Percentiles rank a stretch among this genome's conserved stretches.
These are phyloP conservation scores for Noccaea bulbosa DNA, from an alignment of 345 rosid species.

Conservation along the genomic window DNA sequence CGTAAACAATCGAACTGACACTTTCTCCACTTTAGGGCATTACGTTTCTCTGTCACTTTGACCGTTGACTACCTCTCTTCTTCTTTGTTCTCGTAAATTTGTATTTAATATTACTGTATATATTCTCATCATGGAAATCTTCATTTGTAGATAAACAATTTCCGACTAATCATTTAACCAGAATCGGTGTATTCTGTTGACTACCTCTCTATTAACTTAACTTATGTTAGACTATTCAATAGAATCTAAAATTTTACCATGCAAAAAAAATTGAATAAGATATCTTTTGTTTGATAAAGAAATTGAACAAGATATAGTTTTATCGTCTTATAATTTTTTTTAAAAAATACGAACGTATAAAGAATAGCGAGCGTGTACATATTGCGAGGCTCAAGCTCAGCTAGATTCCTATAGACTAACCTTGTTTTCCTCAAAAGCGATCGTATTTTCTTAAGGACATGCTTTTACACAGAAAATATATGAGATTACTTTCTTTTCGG, in stretches of 20 bases:
- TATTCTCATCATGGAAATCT: slow-evolving; percentile 2
- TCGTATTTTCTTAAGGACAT: slow-evolving; percentile 15
- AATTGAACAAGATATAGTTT: not conserved
- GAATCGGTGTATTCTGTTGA: not conserved
- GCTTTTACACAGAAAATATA: slow-evolving; percentile 28
- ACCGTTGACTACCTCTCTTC: slow-evolving; percentile 43
- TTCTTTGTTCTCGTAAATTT: not conserved
- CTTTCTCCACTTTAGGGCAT: slow-evolving; percentile 36
- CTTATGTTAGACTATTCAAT: not conserved
- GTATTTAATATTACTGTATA: not conserved
- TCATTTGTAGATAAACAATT: not conserved
- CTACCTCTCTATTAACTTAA: not conserved
- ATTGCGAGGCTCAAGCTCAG: slow-evolving; percentile 44
- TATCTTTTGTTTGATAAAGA: too few species aligned
- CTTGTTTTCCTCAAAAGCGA: slow-evolving; percentile 41
- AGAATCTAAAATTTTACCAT: not conserved
- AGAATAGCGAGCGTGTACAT: slow-evolving; percentile 37
- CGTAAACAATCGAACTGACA: slow-evolving; percentile 41
- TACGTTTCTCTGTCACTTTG: slow-evolving; percentile 47
- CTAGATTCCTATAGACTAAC: slow-evolving; percentile 45
- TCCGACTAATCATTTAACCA: not conserved
- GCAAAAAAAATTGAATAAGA: not conserved
- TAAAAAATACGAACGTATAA: slow-evolving; percentile 22
- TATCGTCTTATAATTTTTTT: not conserved
- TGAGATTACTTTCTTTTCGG: slow-evolving; percentile 12